Evolutionary conservation across 108 stramenopile species (phyloP), one percentile per base, ranked within the genome.

Genomic region (Fistulifera pelliculosa): DNA sequence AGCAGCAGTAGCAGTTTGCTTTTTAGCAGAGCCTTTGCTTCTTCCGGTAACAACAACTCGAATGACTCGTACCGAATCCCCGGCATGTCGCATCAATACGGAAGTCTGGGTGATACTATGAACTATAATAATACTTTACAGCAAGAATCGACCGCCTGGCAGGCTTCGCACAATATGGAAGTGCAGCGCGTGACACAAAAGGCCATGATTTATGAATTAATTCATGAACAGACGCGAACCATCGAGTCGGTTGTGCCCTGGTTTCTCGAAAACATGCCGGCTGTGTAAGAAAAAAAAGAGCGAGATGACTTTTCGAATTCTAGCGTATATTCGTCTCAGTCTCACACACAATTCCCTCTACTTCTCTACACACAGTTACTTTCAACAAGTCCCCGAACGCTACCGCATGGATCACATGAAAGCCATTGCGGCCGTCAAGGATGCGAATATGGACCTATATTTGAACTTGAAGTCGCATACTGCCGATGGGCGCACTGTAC

Each of bases 371-470:
- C n/a, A 8, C 31, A 35, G 31, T 14, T 93, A 93, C 58, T 99
- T 99, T 74, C 71, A 80, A 1, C 93, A 96, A 63, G 86, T 95
- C 11, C 80, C 86, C 5, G 86, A 94, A 59, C 70, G 76, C 38
- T 80, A 92, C 51, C 84, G 95, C n/a, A 65, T 87, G 68, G 90
- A 97, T 69, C 98, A 99, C 73, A 81, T 99, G 56, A 94, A 94
- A 65, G 95, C 98, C 17, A 89, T 99, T 51, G 68, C 78, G 48
- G 83, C 95, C 28, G 70, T 98, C 41, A 75, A 85, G 49, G 90
- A 86, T 64, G 73, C 74, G 31, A 64, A 73, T 45, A 77, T 76
- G 65, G 83, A 80, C 52, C 56, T 93, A 49, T 74, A 85, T 44
- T 67, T 95, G 61, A 84, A 90, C 56, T 61, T 87, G 21, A 71